phyloP scores from a whole-genome alignment of 345 rosid species.

The Chamaenerion angustifolium region DNA sequence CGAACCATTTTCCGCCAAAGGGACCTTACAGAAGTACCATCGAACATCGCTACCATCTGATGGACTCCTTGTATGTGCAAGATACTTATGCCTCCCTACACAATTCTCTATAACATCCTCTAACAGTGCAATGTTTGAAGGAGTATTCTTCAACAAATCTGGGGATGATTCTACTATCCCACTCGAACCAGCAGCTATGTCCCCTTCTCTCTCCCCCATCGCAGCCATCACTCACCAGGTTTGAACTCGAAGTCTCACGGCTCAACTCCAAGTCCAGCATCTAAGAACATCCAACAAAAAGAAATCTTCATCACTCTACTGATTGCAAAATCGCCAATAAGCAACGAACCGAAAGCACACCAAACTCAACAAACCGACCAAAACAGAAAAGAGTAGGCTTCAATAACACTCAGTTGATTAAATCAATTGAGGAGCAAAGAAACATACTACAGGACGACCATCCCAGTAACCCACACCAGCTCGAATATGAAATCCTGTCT shows the following conservation, averaged over 20 bases:
- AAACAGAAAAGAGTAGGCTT: no score
- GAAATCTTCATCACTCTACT: background rate
- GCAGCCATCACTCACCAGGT: background rate
- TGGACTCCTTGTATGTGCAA: slow-evolving; percentile 68
- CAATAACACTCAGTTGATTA: no score
- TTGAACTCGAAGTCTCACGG: background rate
- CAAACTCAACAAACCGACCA: no score
- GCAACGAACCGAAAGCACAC: no score
- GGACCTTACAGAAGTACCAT: slow-evolving; percentile 84
- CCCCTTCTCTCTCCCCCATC: background rate
- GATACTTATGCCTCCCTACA: slow-evolving; percentile 72
- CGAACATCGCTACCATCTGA: slow-evolving; percentile 87
- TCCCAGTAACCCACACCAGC: no score
- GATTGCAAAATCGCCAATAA: no score
- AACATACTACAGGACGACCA: no score
- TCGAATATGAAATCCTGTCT: no score
- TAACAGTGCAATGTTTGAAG: slow-evolving; percentile 75
- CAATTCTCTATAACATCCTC: slow-evolving; percentile 80
- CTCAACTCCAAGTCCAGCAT: slow-evolving; percentile 1
- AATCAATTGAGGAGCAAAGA: no score
- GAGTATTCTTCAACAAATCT: slow-evolving; percentile 83
- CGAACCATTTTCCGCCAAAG: slow-evolving; percentile 67
- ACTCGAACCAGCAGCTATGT: slow-evolving; percentile 7
- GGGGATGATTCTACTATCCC: slow-evolving; percentile 37
- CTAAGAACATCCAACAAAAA: background rate